These are phyloP conservation scores for Ogataea thermomethanolica DNA, from an alignment of 805 yeast species.

Conservation along the genomic window DNA sequence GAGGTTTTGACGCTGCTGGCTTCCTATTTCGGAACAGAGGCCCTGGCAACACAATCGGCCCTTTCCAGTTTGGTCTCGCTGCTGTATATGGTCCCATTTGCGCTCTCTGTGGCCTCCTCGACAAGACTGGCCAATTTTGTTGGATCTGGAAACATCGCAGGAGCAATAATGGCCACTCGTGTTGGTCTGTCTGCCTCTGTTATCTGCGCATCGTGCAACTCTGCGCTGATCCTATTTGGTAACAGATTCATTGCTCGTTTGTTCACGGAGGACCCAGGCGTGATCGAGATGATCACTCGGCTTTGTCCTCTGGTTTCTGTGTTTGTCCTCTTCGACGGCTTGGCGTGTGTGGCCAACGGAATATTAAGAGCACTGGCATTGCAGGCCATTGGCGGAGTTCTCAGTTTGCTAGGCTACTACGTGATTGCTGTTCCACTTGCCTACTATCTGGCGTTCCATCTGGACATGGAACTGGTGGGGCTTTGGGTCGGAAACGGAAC, in stretches of 20 bases:
- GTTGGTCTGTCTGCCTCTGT: slow-evolving; percentile 39
- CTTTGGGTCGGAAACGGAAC: slow-evolving; percentile 72
- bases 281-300: slow-evolving; percentile 46
- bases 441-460: slow-evolving; percentile 49
- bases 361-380: slow-evolving; percentile 72
- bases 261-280: slow-evolving; percentile 62
- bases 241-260: slow-evolving; percentile 49
- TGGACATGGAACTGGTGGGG: slow-evolving; percentile 51
- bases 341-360: slow-evolving; percentile 70
- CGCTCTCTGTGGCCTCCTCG: slow-evolving; percentile 51
- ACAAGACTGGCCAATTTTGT: slow-evolving; percentile 54
- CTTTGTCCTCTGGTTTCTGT: slow-evolving; percentile 64
- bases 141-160: slow-evolving; percentile 38
- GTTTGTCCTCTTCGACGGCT: slow-evolving; percentile 65
- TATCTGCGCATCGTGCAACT: slow-evolving; percentile 37
- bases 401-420: slow-evolving; percentile 71
- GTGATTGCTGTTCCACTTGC: slow-evolving; percentile 68
- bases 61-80: slow-evolving; percentile 50
- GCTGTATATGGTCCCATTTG: slow-evolving; percentile 55
- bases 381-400: slow-evolving; percentile 67
- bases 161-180: slow-evolving; percentile 38
- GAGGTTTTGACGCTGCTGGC: slow-evolving; percentile 54
- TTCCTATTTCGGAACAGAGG: slow-evolving; percentile 48
- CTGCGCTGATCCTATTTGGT: slow-evolving; percentile 43
- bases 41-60: slow-evolving; percentile 55